phyloP scores from a whole-genome alignment of 1,139 yeast species.

The Pneumocystis wakefieldiae region DNA sequence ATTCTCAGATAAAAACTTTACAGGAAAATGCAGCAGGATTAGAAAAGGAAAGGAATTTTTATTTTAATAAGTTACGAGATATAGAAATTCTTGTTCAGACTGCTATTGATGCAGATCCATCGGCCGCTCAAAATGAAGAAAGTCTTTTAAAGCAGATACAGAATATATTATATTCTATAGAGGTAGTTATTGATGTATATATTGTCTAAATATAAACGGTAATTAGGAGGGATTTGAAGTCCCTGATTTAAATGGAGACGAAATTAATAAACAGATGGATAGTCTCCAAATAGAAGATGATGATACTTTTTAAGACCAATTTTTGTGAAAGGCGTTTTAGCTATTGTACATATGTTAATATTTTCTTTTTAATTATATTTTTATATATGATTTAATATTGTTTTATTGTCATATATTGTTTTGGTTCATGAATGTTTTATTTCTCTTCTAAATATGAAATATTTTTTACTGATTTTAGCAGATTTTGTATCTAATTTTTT shows the following conservation, averaged over 20 bases:
- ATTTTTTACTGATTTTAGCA: not conserved
- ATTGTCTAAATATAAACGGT: not conserved
- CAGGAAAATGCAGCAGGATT: conserved; percentile 26
- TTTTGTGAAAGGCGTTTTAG: not conserved
- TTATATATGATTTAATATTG: not conserved
- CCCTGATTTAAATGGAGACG: conserved; percentile 19
- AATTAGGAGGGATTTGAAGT: conserved; percentile 23
- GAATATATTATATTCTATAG: conserved; percentile 62
- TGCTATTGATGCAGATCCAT: conserved; percentile 35
- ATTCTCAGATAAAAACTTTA: conserved; percentile 14
- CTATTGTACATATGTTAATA: not conserved
- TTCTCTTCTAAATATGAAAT: not conserved
- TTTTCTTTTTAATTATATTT: not conserved
- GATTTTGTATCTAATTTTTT: not conserved
- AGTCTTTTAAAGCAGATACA: conserved; percentile 49
- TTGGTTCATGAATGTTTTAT: not conserved
- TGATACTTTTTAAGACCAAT: conserved; percentile 19
- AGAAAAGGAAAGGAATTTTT: conserved; percentile 62
- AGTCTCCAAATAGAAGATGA: conserved; percentile 16
- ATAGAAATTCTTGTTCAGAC: conserved; percentile 69
- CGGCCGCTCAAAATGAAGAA: conserved; percentile 24
- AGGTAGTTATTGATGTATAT: conserved; percentile 47
- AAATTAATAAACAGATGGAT: conserved; percentile 9
- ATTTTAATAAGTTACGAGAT: conserved; percentile 75
- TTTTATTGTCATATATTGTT: not conserved